Conservation (phyloP, 2,329 filamentous ascomycete species). For the Mycosphaerella arachidis region DNA sequence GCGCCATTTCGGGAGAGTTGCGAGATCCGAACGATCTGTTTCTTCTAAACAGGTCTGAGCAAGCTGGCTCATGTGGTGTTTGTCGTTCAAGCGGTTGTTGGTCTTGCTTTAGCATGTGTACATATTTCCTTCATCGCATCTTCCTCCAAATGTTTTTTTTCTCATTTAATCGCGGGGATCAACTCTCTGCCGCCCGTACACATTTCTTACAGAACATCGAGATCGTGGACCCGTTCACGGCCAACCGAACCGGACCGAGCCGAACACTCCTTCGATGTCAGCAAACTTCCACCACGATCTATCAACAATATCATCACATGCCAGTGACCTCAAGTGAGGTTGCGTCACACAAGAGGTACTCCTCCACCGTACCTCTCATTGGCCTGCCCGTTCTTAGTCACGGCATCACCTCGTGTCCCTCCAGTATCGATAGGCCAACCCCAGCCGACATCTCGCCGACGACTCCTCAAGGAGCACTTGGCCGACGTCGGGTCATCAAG, state of each 20-base stretch:
- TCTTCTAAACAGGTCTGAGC: constrained; percentile 30
- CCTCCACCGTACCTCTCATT: no score
- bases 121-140: not conserved
- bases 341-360: no score
- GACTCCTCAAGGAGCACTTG: not conserved
- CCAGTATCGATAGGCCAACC: not conserved
- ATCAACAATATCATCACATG: no score
- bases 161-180: no score
- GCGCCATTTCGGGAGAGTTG: constrained; percentile 37
- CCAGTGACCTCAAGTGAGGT: no score
- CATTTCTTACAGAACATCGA: no score
- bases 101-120: not conserved
- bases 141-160: no score
- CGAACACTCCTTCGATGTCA: no score
- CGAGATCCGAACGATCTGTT: constrained; percentile 40
- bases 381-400: not conserved
- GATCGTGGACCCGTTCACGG: no score
- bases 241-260: no score
- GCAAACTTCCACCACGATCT: no score
- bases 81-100: not conserved
- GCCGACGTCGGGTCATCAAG: not conserved
- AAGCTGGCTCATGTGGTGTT: not conserved
- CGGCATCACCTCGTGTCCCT: not conserved
- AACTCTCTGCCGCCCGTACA: no score
- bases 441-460: not conserved